A percentile compares a stretch with the other conserved stretches of the same genome.
phyloP scores from a whole-genome alignment of 2,329 filamentous ascomycete species.

The Neonectria magnoliae region DNA sequence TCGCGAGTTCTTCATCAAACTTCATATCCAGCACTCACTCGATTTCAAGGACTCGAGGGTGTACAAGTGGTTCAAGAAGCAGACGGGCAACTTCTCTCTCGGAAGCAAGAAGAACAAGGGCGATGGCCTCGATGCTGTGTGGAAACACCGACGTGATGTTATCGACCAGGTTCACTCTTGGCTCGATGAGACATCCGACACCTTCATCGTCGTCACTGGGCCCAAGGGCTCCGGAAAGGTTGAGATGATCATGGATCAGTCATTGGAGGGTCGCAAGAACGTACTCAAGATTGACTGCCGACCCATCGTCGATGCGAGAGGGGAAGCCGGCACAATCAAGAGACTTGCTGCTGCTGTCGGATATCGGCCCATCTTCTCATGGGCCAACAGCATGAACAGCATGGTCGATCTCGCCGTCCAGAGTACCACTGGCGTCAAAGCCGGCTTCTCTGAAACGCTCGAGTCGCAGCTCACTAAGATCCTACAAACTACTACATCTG shows the following conservation, averaged over 20 bases:
- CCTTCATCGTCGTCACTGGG: slow-evolving; percentile 93
- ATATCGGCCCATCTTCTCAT: slow-evolving; percentile 93
- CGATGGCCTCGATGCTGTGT: slow-evolving; percentile 80
- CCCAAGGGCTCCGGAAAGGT: slow-evolving; percentile 91
- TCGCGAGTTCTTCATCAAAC: slow-evolving; percentile 89
- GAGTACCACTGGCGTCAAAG: slow-evolving; percentile 92
- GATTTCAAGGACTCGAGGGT: slow-evolving; percentile 77
- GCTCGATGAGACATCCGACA: slow-evolving; percentile 88
- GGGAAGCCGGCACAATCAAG: slow-evolving; percentile 86
- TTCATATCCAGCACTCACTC: slow-evolving; percentile 82
- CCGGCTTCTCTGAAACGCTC: slow-evolving; percentile 91
- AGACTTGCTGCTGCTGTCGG: slow-evolving; percentile 85
- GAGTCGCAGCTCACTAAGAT: slow-evolving; percentile 92
- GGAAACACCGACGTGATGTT: slow-evolving; percentile 84
- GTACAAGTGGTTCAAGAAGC: slow-evolving; percentile 80
- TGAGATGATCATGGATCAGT: slow-evolving; percentile 87
- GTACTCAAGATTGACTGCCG: slow-evolving; percentile 93
- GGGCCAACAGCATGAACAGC: slow-evolving; percentile 94
- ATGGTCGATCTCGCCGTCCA: slow-evolving; percentile 92
- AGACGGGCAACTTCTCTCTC: slow-evolving; percentile 72
- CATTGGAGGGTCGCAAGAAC: slow-evolving; percentile 77
- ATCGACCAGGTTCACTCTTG: slow-evolving; percentile 86
- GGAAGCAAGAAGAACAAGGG: slow-evolving; percentile 67
- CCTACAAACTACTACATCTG: slow-evolving; percentile 81
- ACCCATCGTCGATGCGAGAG: slow-evolving; percentile 87